Evolutionary conservation across 805 yeast species (phyloP), one percentile per base, ranked within the genome.

Genomic region (Schwanniomyces vanrijiae): DNA sequence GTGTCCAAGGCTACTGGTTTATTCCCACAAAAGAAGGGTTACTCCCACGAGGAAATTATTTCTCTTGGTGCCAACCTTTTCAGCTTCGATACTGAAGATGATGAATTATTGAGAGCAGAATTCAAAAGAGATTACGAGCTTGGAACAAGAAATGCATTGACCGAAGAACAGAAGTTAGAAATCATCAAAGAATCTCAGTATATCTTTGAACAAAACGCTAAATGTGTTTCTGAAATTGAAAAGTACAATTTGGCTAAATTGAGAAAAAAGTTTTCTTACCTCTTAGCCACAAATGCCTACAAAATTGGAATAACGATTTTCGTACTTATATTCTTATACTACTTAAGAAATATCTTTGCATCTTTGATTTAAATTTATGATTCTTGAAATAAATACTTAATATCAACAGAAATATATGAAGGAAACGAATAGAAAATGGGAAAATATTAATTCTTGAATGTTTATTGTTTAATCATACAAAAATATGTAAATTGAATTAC

Each of bases 51-150:
- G 42, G 89, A 87, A 45, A 76, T 86, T 41, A 76, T 81, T 25
- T 62, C 69, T 34, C 54, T 71, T 54, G 95, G 90, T 16, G 82
- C 91, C 1, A 83, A 86, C 60, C 82, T 88, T 59, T 88, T 80
- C 69, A 77, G 76, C 41, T 86, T 87, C 58, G 88, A 86, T 50
- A 83, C 78, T 34, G 82, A 80, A 14, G 88, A 85, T 58, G 87
- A 83, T 58, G 80, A 82, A 56, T 71, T 75, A 46, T 77, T 88
- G 53, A 78, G 94, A 61, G 66, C 82, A 42, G 62, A 71, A 25
- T 89, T 84, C 69, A 88, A 88, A 69, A 76, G 86, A 55, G 87
- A 85, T 55, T 88, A 84, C 65, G 96, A 88, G 68, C 69, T 88
- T 46, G 81, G 81, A 40, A 88, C 96, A 4, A 78, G 96, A 59